Percentiles rank a stretch among this genome's conserved stretches.
Evolutionary conservation across 2,329 filamentous ascomycete species (phyloP).

Genomic region (Colletotrichum spaethianum): DNA sequence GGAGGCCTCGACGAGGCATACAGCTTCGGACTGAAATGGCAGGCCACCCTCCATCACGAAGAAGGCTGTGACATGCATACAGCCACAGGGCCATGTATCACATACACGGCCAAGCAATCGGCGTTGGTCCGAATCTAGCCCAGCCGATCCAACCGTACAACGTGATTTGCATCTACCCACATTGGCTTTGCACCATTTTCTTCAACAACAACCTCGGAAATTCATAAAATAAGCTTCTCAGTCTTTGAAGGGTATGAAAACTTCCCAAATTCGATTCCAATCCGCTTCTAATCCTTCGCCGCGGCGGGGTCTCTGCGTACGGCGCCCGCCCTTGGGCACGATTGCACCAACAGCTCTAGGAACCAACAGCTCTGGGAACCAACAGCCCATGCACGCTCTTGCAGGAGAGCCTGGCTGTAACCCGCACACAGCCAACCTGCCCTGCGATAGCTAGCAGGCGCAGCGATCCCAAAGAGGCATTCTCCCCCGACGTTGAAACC

Average conservation of each 20-base stretch:
- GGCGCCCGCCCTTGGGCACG: neutral
- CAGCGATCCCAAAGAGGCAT: neutral
- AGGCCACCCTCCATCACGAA: neutral
- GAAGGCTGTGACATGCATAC: neutral
- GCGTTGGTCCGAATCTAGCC: neutral
- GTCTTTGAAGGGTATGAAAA: neutral
- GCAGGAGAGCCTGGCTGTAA: neutral
- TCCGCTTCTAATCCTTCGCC: neutral
- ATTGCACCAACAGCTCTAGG: neutral
- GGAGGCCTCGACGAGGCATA: constrained; percentile 29
- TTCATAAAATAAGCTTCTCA: neutral
- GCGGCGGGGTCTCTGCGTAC: neutral
- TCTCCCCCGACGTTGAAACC: neutral
- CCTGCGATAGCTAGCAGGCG: neutral
- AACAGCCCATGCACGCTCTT: neutral
- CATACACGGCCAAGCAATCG: neutral
- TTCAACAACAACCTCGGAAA: neutral
- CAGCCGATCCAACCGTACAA: neutral
- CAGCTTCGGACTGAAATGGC: neutral
- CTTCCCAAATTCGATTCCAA: neutral
- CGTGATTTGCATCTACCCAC: neutral
- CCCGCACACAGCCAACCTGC: neutral
- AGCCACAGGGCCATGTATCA: neutral
- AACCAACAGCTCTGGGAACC: neutral
- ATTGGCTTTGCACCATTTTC: neutral